Conservation (phyloP, 495 filamentous ascomycete species). For the Annulohypoxylon bovei region DNA sequence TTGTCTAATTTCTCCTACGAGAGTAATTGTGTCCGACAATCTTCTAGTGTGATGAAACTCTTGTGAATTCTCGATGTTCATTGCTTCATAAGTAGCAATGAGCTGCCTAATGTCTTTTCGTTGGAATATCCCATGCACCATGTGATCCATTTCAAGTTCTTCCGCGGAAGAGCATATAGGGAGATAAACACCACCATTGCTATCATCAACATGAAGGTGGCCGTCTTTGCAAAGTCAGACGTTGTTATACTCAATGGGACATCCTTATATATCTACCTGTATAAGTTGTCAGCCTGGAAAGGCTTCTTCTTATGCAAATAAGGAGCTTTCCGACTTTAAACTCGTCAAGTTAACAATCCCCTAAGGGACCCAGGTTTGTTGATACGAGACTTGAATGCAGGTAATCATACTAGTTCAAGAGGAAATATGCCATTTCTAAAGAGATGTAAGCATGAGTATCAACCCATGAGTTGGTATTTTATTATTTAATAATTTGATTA, state of each 20-base stretch:
- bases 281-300: neutral
- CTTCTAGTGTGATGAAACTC: no score
- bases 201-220: conserved; percentile 1
- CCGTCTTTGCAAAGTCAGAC: conserved; percentile 3
- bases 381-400: conserved; percentile 1
- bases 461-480: no score
- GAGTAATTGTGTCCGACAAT: no score
- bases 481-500: no score
- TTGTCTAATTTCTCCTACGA: no score
- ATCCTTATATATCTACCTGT: neutral
- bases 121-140: no score
- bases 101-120: no score
- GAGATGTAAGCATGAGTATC: neutral
- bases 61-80: no score
- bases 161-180: no score
- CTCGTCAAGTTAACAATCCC: neutral
- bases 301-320: conserved; percentile 1
- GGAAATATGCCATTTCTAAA: neutral
- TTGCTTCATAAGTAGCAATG: no score
- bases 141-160: no score
- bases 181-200: no score
- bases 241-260: neutral
- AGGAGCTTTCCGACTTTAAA: conserved; percentile 1
- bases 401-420: neutral
- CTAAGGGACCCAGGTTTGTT: neutral